These are phyloP conservation scores for Trichoderma erinaceum DNA, from an alignment of 495 filamentous ascomycete species.

Conservation along the genomic window DNA sequence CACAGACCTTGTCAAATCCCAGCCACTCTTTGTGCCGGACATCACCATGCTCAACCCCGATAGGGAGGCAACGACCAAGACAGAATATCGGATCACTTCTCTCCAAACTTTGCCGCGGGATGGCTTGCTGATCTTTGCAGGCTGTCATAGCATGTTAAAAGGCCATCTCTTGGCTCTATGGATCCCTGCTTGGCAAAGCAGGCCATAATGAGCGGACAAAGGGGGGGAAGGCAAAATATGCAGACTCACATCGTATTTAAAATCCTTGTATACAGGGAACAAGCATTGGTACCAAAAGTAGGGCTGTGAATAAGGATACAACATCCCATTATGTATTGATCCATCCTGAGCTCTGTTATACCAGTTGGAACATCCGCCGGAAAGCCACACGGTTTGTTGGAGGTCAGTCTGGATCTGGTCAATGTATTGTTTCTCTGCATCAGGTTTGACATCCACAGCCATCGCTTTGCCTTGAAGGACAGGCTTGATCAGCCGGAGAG, in stretches of 20 bases:
- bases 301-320: background rate
- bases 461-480: slow-evolving; percentile 30
- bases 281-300: slow-evolving; percentile 4
- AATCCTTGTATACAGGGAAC: background rate
- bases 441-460: slow-evolving; percentile 30
- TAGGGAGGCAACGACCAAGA: background rate
- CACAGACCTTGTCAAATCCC: background rate
- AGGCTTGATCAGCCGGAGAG: slow-evolving; percentile 27
- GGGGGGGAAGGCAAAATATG: background rate
- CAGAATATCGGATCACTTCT: background rate
- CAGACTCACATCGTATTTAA: background rate
- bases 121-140: background rate
- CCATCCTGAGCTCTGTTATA: slow-evolving; percentile 28
- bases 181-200: background rate
- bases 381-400: slow-evolving; percentile 26
- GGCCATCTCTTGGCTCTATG: background rate
- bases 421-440: slow-evolving; percentile 28
- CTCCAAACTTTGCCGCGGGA: background rate
- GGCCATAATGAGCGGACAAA: background rate
- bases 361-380: slow-evolving; percentile 32
- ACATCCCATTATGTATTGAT: background rate
- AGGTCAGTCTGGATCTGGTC: slow-evolving; percentile 26
- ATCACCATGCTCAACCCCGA: background rate
- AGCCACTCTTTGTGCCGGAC: background rate
- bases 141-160: background rate